phyloP scores from a whole-genome alignment of 2,329 filamentous ascomycete species.

The Fusarium bactridioides region DNA sequence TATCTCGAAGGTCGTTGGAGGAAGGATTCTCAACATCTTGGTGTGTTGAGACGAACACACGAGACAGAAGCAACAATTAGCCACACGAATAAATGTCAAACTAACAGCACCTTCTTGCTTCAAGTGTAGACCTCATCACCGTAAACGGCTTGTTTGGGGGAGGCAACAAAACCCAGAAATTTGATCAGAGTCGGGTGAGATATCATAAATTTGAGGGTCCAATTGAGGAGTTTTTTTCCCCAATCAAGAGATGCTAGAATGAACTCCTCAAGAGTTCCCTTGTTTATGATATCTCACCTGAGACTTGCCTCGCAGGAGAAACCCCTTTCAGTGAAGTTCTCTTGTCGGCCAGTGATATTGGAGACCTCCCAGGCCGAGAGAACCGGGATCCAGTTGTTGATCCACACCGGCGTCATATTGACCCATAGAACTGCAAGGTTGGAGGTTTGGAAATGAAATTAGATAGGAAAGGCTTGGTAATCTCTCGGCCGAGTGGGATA shows the following conservation, averaged over 20 bases:
- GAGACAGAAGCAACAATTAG: conserved; percentile 8
- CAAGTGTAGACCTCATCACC: background rate
- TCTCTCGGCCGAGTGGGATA: background rate
- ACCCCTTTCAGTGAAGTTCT: background rate
- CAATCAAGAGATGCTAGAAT: background rate
- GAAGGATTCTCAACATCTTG: background rate
- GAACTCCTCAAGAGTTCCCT: background rate
- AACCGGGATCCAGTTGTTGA: conserved; percentile 27
- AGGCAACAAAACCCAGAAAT: background rate
- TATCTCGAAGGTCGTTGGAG: background rate
- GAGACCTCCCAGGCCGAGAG: conserved; percentile 6
- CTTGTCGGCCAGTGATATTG: conserved; percentile 2
- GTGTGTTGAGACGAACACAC: background rate
- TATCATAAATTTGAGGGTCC: background rate
- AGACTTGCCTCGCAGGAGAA: background rate
- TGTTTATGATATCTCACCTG: background rate
- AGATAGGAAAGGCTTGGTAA: background rate
- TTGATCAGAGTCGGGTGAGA: background rate
- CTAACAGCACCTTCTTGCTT: background rate
- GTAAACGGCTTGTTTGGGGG: background rate
- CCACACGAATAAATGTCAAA: background rate
- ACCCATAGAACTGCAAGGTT: conserved; percentile 32
- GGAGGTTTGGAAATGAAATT: background rate
- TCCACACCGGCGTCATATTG: conserved; percentile 33
- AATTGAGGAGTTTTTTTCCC: too few relatives aligned